These are phyloP conservation scores for Penicillium chermesinum DNA, from an alignment of 495 filamentous ascomycete genomes.

Conservation along the genomic window DNA sequence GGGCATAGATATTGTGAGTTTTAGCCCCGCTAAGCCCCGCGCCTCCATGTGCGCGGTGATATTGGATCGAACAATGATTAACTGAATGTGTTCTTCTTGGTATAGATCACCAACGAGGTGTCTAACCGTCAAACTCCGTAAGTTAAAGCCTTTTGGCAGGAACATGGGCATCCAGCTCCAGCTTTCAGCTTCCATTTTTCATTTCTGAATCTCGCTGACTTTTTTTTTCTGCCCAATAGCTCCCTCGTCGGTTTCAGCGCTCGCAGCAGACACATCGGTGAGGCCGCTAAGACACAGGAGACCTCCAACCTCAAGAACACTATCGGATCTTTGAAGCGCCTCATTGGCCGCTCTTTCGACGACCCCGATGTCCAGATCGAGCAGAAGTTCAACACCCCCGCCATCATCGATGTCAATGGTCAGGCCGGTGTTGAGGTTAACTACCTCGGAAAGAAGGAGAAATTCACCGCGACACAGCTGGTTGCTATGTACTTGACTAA, in stretches of 20 bases:
- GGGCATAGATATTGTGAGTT: conserved; percentile 97
- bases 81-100: conserved; percentile 12
- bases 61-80: conserved; percentile 14
- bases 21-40: conserved; percentile 19
- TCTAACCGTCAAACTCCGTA: conserved; percentile 98
- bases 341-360: conserved; percentile 76
- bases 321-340: conserved; percentile 83
- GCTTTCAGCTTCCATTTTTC: conserved; percentile 5
- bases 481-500: conserved; percentile 94
- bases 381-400: conserved; percentile 83
- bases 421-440: conserved; percentile 91
- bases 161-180: conserved; percentile 10
- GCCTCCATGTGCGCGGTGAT: conserved; percentile 2
- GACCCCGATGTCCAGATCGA: conserved; percentile 92
- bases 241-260: conserved; percentile 92
- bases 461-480: conserved; percentile 86
- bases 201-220: conserved; percentile 19
- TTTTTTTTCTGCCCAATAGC: conserved; percentile 43
- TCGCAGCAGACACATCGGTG: conserved; percentile 88
- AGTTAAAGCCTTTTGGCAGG: conserved; percentile 34
- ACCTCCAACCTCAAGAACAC: conserved; percentile 99
- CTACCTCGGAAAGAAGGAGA: conserved; percentile 92
- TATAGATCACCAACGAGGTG: conserved; percentile 95
- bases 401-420: conserved; percentile 83
- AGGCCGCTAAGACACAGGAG: conserved; percentile 96